phyloP scores from a whole-genome alignment of 805 yeast genomes.

The Schizosaccharomyces japonicus region DNA sequence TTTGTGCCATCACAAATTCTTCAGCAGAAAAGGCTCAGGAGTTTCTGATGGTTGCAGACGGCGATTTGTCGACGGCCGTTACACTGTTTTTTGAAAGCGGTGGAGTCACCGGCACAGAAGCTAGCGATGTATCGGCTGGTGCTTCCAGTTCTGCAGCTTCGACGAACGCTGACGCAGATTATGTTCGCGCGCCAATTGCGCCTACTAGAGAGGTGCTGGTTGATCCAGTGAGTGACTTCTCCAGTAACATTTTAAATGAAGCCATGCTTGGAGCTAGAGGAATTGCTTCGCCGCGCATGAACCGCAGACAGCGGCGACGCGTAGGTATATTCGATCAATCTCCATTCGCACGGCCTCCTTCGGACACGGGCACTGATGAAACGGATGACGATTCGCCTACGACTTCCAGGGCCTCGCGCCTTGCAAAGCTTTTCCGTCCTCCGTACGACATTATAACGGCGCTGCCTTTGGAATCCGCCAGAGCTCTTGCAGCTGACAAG shows the following conservation, averaged over 20 bases:
- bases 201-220: constrained; percentile 58
- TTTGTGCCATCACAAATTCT: constrained; percentile 63
- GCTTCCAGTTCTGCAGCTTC: constrained; percentile 7
- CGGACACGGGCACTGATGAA: constrained; percentile 7
- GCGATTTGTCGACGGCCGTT: constrained; percentile 62
- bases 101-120: constrained; percentile 14
- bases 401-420: constrained; percentile 33
- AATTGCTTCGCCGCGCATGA: constrained; percentile 5
- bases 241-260: not conserved
- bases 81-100: constrained; percentile 49
- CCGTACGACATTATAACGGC: constrained; percentile 73
- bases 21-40: constrained; percentile 47
- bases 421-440: constrained; percentile 71
- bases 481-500: constrained; percentile 32
- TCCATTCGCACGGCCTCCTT: constrained; percentile 7
- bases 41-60: constrained; percentile 56
- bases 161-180: constrained; percentile 11
- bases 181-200: constrained; percentile 55
- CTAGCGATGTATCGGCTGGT: constrained; percentile 12
- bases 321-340: constrained; percentile 31
- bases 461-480: constrained; percentile 31
- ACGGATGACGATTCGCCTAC: constrained; percentile 16
- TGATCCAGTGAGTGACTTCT: constrained; percentile 18
- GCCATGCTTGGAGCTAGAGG: not conserved
- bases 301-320: constrained; percentile 4